phyloP scores from a whole-genome alignment of 2,329 filamentous ascomycete genomes.

The Penicillium oxalicum region DNA sequence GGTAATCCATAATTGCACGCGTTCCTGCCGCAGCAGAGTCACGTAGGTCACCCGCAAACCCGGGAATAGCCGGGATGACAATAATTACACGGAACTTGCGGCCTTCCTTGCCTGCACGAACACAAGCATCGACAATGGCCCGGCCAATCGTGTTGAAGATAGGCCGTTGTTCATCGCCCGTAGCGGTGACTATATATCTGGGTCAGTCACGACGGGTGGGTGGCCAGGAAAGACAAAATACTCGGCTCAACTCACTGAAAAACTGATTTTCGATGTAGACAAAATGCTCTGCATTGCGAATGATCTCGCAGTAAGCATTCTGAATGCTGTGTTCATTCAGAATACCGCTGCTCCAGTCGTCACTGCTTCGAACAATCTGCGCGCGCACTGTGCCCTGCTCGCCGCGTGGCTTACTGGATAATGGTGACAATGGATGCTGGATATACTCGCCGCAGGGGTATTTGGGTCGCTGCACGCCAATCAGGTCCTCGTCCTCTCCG shows the following conservation, averaged over 20 bases:
- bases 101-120: slow-evolving; percentile 71
- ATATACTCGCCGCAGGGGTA: slow-evolving; percentile 85
- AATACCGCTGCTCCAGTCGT: slow-evolving; percentile 91
- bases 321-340: slow-evolving; percentile 76
- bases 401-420: slow-evolving; percentile 59
- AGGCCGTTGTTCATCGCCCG: slow-evolving; percentile 77
- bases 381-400: slow-evolving; percentile 69
- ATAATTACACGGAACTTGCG: slow-evolving; percentile 89
- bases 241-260: slow-evolving; percentile 58
- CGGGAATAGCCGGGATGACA: slow-evolving; percentile 83
- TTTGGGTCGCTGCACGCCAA: slow-evolving; percentile 81
- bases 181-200: slow-evolving; percentile 62
- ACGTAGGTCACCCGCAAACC: slow-evolving; percentile 86
- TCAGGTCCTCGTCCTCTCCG: slow-evolving; percentile 73
- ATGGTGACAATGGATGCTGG: slow-evolving; percentile 66
- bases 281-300: slow-evolving; percentile 80
- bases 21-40: slow-evolving; percentile 79
- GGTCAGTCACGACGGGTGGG: neutral
- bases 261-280: slow-evolving; percentile 99
- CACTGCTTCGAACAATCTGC: slow-evolving; percentile 82
- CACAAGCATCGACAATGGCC: slow-evolving; percentile 84
- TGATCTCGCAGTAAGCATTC: slow-evolving; percentile 79
- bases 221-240: neutral
- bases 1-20: slow-evolving; percentile 95
- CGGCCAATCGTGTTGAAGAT: slow-evolving; percentile 82